phyloP scores from a whole-genome alignment of 257 asterid species.

The Nicotiana knightiana region DNA sequence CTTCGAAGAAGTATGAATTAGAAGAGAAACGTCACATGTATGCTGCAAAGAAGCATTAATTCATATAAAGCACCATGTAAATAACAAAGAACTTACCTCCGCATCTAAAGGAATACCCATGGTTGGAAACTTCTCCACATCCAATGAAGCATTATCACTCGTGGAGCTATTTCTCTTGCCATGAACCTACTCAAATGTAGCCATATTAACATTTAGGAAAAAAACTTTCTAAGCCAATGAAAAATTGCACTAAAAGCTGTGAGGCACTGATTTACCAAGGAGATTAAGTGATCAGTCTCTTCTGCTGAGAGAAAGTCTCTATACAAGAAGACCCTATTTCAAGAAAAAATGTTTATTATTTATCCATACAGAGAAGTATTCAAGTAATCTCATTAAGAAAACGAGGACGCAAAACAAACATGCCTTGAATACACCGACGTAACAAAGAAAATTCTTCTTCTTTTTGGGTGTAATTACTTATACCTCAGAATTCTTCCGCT shows the following conservation, averaged over 20 bases:
- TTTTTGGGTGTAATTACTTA: neutral
- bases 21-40: neutral
- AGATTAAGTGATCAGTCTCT: constrained; percentile 69
- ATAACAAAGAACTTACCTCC: constrained; percentile 34
- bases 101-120: constrained; percentile 24
- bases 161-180: constrained; percentile 17
- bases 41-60: neutral
- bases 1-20: neutral
- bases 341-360: constrained; percentile 19
- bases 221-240: neutral
- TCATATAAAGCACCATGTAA: neutral
- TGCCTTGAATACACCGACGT: neutral
- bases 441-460: neutral
- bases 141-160: constrained; percentile 15
- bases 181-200: constrained; percentile 28
- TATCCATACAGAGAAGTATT: neutral
- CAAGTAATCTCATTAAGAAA: constrained; percentile 3
- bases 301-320: constrained; percentile 58
- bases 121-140: constrained; percentile 18
- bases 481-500: neutral
- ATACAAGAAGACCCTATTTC: constrained; percentile 72
- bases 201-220: neutral
- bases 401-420: neutral
- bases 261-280: constrained; percentile 37
- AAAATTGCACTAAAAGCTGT: constrained; percentile 1